phyloP scores from a whole-genome alignment of 73 alveolate genomes.

The Tetrahymena malaccensis region DNA sequence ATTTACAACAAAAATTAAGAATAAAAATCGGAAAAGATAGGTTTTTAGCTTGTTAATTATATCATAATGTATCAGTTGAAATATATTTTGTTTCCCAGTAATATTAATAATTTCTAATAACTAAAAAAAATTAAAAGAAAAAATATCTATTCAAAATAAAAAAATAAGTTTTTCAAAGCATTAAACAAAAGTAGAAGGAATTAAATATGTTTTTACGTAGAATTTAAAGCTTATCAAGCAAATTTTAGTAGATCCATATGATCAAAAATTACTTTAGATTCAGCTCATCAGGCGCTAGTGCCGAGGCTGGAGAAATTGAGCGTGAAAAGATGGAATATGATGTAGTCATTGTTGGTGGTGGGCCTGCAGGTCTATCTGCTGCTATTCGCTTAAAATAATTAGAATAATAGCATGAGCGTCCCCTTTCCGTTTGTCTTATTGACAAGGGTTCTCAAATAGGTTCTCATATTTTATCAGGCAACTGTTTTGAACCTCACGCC shows the following conservation, averaged over 20 bases:
- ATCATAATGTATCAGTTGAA: not conserved
- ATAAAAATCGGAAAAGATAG: not conserved
- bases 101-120: not conserved
- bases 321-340: conserved; percentile 62
- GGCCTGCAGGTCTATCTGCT: conserved; percentile 94
- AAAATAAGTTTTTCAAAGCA: not conserved
- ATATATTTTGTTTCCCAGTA: not conserved
- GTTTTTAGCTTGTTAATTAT: not conserved
- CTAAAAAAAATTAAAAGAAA: not conserved
- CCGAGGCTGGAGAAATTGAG: conserved; percentile 7
- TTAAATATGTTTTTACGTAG: not conserved
- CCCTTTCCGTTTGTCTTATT: conserved; percentile 56
- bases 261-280: not conserved
- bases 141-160: not conserved
- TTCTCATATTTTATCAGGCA: conserved; percentile 89
- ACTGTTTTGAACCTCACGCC: conserved; percentile 84
- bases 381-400: conserved; percentile 83
- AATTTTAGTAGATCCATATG: not conserved
- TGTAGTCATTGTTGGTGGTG: conserved; percentile 82
- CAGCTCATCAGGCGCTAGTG: not conserved
- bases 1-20: not conserved
- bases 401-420: conserved; percentile 40
- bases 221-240: not conserved
- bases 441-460: conserved; percentile 86
- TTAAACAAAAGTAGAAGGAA: not conserved